These are phyloP conservation scores for Aureobasidium sp. DNA, from an alignment of 2,329 filamentous ascomycete species.

Conservation along the genomic window DNA sequence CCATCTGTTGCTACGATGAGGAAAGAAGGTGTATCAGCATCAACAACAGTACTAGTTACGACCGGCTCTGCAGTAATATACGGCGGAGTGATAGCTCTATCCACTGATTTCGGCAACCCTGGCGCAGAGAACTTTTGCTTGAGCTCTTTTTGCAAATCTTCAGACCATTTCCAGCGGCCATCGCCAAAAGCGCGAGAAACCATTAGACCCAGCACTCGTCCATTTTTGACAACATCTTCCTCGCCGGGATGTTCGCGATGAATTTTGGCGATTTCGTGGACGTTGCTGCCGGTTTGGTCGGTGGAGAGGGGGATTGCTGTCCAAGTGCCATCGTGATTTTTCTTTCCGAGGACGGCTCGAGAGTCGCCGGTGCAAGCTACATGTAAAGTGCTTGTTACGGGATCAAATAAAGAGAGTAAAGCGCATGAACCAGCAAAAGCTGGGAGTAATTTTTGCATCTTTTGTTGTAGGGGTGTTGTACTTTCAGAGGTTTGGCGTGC, in stretches of 20 bases:
- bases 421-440: constrained; percentile 54
- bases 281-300: constrained; percentile 60
- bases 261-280: constrained; percentile 49
- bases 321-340: constrained; percentile 39
- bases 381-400: constrained; percentile 43
- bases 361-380: constrained; percentile 63
- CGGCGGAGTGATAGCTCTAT: constrained; percentile 45
- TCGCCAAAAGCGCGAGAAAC: constrained; percentile 63
- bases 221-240: constrained; percentile 47
- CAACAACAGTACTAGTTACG: constrained; percentile 48
- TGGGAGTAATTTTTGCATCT: constrained; percentile 24
- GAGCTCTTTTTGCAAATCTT: constrained; percentile 39
- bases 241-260: constrained; percentile 54
- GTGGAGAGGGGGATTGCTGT: constrained; percentile 47
- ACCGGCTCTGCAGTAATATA: constrained; percentile 62
- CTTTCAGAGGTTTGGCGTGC: neutral
- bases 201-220: constrained; percentile 53
- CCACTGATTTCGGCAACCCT: constrained; percentile 32
- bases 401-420: constrained; percentile 55
- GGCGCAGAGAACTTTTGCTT: constrained; percentile 44
- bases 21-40: constrained; percentile 40
- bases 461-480: neutral
- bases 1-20: constrained; percentile 61
- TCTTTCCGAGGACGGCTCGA: constrained; percentile 53
- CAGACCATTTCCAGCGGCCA: constrained; percentile 58